These are phyloP conservation scores for Inosperma sp. DNA, from an alignment of 768 basidiomycete species.

Conservation along the genomic window DNA sequence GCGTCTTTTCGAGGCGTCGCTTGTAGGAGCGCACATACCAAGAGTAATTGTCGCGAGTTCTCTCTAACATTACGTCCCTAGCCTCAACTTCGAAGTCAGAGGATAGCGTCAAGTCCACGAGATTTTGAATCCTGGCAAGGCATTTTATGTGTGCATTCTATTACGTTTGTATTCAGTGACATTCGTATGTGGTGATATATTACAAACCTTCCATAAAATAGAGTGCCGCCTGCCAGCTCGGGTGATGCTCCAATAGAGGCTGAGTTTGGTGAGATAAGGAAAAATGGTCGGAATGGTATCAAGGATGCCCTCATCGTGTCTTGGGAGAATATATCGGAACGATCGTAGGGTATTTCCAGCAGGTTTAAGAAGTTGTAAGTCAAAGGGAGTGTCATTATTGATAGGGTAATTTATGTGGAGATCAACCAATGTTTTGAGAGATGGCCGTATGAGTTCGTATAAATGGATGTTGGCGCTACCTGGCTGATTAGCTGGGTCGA, in stretches of 20 bases:
- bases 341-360: neutral
- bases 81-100: too few species aligned
- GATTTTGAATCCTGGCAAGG: too few species aligned
- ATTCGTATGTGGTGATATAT: too few species aligned
- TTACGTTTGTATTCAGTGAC: too few species aligned
- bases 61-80: too few species aligned
- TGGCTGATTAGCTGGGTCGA: neutral
- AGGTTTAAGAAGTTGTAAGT: neutral
- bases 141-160: too few species aligned
- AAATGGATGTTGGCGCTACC: neutral
- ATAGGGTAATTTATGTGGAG: too few species aligned
- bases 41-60: too few species aligned
- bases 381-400: neutral
- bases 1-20: too few species aligned
- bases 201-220: constrained; percentile 3
- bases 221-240: neutral
- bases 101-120: too few species aligned
- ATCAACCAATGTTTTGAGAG: neutral
- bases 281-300: constrained; percentile 9
- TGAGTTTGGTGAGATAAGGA: constrained; percentile 7
- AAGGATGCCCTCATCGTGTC: constrained; percentile 1
- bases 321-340: constrained; percentile 1
- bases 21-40: too few species aligned
- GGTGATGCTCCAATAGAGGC: neutral
- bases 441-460: neutral